A percentile compares a stretch with the other conserved stretches of the same genome.
These are phyloP conservation scores for Delonix regia DNA, from an alignment of 306 rosid genomes.

Conservation along the genomic window DNA sequence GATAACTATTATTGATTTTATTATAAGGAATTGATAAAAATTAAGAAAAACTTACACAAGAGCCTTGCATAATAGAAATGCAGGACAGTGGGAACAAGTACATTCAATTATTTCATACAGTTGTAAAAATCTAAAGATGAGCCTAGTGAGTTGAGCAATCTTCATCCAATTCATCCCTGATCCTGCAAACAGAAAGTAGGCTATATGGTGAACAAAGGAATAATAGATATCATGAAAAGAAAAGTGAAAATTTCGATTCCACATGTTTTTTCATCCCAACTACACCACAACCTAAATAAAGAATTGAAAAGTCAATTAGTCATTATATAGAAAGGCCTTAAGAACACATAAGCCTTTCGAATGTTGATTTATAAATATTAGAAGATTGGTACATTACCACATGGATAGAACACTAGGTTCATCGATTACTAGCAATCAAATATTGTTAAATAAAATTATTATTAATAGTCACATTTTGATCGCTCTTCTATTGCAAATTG, in stretches of 20 bases:
- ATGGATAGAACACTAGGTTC: background rate
- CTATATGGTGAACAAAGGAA: background rate
- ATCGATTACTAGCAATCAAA: no score
- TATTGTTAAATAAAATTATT: no score
- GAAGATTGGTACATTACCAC: background rate
- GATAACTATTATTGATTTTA: no score
- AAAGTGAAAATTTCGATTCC: background rate
- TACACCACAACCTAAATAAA: background rate
- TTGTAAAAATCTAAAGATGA: background rate
- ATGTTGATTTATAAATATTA: background rate
- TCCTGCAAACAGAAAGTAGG: slow-evolving; percentile 2
- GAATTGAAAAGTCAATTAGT: background rate
- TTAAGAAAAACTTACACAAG: no score
- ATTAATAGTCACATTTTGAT: no score
- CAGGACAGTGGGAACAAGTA: background rate
- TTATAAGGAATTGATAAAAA: no score
- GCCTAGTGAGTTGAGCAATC: background rate
- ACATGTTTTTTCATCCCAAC: background rate
- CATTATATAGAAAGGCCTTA: background rate
- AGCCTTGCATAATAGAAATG: background rate
- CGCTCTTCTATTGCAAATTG: no score
- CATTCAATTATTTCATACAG: background rate
- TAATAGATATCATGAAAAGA: background rate
- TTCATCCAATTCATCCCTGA: background rate
- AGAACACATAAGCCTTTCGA: no score